Base-by-base conservation (phyloP, 306 rosid species). In the Malus asiatica region DNA sequence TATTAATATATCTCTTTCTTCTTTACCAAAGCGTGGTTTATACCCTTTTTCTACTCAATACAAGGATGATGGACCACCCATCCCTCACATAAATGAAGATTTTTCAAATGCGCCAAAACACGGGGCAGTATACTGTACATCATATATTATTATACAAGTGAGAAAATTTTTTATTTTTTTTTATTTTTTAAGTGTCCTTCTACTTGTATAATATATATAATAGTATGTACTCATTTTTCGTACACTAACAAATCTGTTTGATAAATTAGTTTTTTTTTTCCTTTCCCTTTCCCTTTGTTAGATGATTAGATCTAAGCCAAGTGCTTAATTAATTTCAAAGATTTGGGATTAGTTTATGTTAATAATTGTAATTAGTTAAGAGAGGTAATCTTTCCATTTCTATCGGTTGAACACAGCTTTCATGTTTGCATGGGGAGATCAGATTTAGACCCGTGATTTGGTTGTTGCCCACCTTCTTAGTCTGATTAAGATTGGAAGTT, bases 1-100 rank as follows among this genome's bases (percentile, higher is more conserved):
- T 74, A 79, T 22, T n/a, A 20, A 79, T 6, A 12, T 14, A 74
- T 71, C 71, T 19, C 70, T 55, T 62, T 78, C 2, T 12, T 57
- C 84, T 88, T 89, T 80, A 45, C 75, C 78, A 80, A 86, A 86
- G 84, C 42, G 42, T 71, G 35, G 22, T 75, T 44, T 74, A 86
- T 86, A 77, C 77, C 71, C 33, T 68, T 48, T 62, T 22, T 52
- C 66, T 74, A 27, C 53, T 66, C 76, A 71, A 30, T 60, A 35
- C 52, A 65, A 66, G 52, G 42, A 38, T 38, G 42, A 38, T 38
- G 9, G 72, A 68, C 80, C 77, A 44, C 48, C 40, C 19, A 62
- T 51, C 40, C 19, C 58, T 33, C 55, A 63, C 51, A 48, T 75
- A 38, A 38, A 38, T 38, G 42, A 38, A 38, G 2, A 38, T 7